Conservation (phyloP, 768 basidiomycete species). For the Rhizopogon roseolus region DNA sequence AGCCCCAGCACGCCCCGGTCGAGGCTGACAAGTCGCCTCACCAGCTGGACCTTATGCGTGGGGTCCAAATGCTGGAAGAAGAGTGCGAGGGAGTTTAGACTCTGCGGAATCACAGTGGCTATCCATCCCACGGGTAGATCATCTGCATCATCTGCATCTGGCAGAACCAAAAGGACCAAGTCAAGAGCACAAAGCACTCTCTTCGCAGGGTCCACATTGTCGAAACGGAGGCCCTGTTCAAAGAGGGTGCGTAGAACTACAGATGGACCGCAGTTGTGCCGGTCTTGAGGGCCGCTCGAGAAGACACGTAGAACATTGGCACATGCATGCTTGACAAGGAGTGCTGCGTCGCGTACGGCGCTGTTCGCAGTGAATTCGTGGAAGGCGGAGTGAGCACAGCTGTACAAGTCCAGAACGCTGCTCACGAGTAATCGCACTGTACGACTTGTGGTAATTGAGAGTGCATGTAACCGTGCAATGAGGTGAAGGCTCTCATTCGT, state of each 20-base stretch:
- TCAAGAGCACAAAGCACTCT: slow-evolving; percentile 51
- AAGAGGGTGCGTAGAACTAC: slow-evolving; percentile 54
- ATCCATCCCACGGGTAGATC: slow-evolving; percentile 35
- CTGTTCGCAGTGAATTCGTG: slow-evolving; percentile 10
- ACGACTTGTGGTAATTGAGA: slow-evolving; percentile 48
- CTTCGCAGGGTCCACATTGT: slow-evolving; percentile 50
- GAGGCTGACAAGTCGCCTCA: slow-evolving; percentile 50
- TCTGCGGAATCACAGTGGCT: slow-evolving; percentile 48
- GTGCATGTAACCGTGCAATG: slow-evolving; percentile 39
- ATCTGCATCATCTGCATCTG: slow-evolving; percentile 25
- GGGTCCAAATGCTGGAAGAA: slow-evolving; percentile 58
- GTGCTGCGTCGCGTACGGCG: slow-evolving; percentile 30
- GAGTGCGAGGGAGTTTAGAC: slow-evolving; percentile 46
- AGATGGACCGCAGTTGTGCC: slow-evolving; percentile 37
- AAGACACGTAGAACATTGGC: slow-evolving; percentile 43
- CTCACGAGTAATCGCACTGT: slow-evolving; percentile 39
- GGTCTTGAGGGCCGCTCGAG: slow-evolving; percentile 22
- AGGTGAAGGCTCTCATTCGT: slow-evolving; percentile 50
- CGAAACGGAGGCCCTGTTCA: slow-evolving; percentile 36
- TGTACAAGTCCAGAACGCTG: slow-evolving; percentile 50
- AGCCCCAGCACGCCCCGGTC: slow-evolving; percentile 40
- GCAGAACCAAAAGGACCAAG: slow-evolving; percentile 56
- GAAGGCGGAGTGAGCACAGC: slow-evolving; percentile 41
- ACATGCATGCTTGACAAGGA: slow-evolving; percentile 44
- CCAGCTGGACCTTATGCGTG: slow-evolving; percentile 46